Evolutionary conservation across 1,139 yeast genomes (phyloP), one percentile per base, ranked within the genome.

Genomic region (Saccharomyces hybrid): DNA sequence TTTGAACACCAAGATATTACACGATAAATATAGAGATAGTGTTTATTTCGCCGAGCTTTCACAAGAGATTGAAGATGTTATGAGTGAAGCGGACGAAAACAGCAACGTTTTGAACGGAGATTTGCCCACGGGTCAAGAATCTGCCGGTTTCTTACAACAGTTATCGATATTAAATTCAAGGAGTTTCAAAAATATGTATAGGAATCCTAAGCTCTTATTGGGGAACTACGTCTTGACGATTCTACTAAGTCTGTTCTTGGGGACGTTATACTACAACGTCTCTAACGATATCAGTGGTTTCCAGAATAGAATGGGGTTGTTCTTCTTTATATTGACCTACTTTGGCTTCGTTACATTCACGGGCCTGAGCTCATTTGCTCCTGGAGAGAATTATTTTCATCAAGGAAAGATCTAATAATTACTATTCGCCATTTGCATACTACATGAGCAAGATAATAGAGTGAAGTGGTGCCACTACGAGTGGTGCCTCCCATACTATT

Each of bases 301-400:
- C 76, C 99, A 93, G 70, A 93, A 93, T 71, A 80, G 99, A 64
- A 76, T 93, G 60, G 99, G 99, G 0, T 75, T 93, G 58, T 93
- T 93, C 71, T 91, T 93, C 76, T 91, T 91, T 70, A 73, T 91
- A 54, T 76, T 93, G 60, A 89, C 98, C 3, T 79, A 91, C 65
- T 91, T 93, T 74, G 99, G 99, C 0, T 93, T 93, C 69, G 86
- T 96, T 1, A 85, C 98, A 0, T 77, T 93, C 66, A 93, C 98
- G 0, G 96, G 97, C 0, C 75, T 93, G 54, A 91, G 89, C 64
- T 82, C 96, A 2, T 93, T 93, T 70, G 84, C 96, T n/a, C 0
- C 79, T 82, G 56, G 99, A 93, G 69, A 78, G 98, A 62, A 82
- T 90, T 48, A 88, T 91, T 21, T 93, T 93, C 65, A 79, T 93